Base-by-base conservation (phyloP, 345 rosid species). In the Ailanthus altissimus region DNA sequence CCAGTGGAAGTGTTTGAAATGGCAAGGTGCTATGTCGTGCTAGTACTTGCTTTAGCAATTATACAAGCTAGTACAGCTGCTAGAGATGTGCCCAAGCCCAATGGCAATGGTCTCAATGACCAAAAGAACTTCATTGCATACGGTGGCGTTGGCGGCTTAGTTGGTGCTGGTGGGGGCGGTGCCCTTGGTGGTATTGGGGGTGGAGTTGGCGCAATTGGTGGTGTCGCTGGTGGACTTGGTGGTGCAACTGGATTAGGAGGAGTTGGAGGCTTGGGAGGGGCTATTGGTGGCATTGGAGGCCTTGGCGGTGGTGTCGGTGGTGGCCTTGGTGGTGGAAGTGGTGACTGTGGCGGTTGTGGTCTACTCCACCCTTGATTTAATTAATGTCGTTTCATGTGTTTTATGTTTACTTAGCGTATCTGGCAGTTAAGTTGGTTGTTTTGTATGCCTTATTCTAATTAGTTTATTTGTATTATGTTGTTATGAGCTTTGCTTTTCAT, bases 121-220 rank as follows among this genome's bases (percentile, higher is more conserved):
- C 88, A 89, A 72, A 89, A 88, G 88, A 89, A 82, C 79, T 85
- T 86, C 47, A 66, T 81, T 46, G 84, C 77, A 12, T 89, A 67
- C n/a, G 88, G 76, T 79, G 91, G 92, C 0, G 78, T 89, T 28
- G 92, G 90, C 45, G 92, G 90, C 75, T 76, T 80, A 49, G 88
- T 71, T 45, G 79, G 79, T 23, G 75, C 8, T 45, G 84, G 75
- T n/a, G 43, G 56, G 8, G 78, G 70, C 0, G 85, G 81, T 16
- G 74, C 32, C 5, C 66, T 74, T 57, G 85, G 83, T 8, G 73
- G 84, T 16, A 62, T 80, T 18, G 79, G 70, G 0, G 86, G 84
- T 21, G 83, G 74, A 0, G 75, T 71, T 0, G 85, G 89, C 42
- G 73, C 75, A 0, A 76, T 75, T 28, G 78, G 79, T n/a, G 89